Evolutionary conservation across 345 rosid genomes (phyloP).

Genomic region (Aethionema arabicum): DNA sequence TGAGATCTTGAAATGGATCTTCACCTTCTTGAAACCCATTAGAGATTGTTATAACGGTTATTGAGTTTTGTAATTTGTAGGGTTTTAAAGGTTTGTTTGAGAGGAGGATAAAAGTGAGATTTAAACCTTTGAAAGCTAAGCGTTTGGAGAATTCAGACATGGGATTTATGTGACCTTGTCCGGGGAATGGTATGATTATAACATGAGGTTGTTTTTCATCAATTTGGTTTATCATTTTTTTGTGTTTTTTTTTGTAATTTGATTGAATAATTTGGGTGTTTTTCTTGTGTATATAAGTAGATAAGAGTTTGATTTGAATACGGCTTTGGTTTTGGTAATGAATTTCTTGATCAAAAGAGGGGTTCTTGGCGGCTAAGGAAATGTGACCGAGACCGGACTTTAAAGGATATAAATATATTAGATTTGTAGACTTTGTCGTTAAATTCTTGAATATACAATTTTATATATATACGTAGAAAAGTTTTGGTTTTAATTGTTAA

Average conservation of each 20-base stretch:
- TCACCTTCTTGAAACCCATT: not conserved
- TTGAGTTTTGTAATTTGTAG: not conserved
- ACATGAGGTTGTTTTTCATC: not conserved
- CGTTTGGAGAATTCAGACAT: constrained; percentile 45
- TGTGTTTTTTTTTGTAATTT: too few relatives aligned
- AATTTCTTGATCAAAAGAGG: constrained; percentile 10
- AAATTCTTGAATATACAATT: too few relatives aligned
- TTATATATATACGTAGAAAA: too few relatives aligned
- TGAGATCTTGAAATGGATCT: not conserved
- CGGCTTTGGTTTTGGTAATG: constrained; percentile 9
- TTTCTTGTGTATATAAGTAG: too few relatives aligned
- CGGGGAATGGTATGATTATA: constrained; percentile 25
- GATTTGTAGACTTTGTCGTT: too few relatives aligned
- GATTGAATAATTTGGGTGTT: too few relatives aligned
- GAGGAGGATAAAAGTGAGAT: constrained; percentile 34
- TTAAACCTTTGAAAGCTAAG: constrained; percentile 39
- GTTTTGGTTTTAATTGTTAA: too few relatives aligned
- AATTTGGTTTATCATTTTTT: too few relatives aligned
- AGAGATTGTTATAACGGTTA: not conserved
- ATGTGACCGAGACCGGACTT: constrained; percentile 15
- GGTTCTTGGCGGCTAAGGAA: constrained; percentile 37
- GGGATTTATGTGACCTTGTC: constrained; percentile 47
- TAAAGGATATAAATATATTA: too few relatives aligned
- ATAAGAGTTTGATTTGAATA: constrained; percentile 20
- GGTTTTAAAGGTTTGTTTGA: not conserved